phyloP scores from a whole-genome alignment of 306 rosid genomes.

The Glycine tomentella region DNA sequence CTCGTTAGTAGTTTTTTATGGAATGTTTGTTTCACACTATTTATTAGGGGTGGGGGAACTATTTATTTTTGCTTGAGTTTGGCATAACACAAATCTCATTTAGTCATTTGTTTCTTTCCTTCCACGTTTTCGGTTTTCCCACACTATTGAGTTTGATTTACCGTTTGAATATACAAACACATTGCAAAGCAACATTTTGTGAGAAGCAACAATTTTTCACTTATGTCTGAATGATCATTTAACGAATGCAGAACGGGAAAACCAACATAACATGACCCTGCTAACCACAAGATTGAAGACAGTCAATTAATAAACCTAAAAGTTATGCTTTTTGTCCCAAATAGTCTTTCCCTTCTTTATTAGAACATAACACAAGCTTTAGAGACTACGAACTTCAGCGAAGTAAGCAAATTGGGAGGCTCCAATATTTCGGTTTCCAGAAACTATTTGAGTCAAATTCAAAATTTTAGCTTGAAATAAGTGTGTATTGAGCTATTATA shows the following conservation, averaged over 20 bases:
- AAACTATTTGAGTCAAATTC: background rate
- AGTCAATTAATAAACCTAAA: background rate
- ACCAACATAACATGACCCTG: too few species aligned
- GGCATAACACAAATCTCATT: too few species aligned
- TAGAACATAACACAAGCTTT: background rate
- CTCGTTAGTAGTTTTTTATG: too few species aligned
- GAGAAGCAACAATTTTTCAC: too few species aligned
- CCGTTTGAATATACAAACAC: too few species aligned
- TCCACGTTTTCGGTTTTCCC: background rate
- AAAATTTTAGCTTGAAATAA: background rate
- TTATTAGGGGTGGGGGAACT: too few species aligned
- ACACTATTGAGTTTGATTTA: too few species aligned
- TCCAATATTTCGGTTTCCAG: background rate
- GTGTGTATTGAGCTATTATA: background rate
- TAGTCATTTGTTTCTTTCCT: background rate
- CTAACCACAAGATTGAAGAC: background rate
- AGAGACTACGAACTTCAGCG: background rate
- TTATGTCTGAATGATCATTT: too few species aligned
- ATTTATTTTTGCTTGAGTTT: too few species aligned
- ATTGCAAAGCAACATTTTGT: too few species aligned
- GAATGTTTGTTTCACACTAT: too few species aligned
- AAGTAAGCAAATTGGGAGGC: background rate
- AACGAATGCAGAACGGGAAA: too few species aligned
- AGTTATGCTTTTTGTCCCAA: background rate
- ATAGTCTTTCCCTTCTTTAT: background rate